Percentiles rank a stretch among this genome's conserved stretches.
phyloP scores from a whole-genome alignment of 768 basidiomycete species.

The Wakefieldia striispora region DNA sequence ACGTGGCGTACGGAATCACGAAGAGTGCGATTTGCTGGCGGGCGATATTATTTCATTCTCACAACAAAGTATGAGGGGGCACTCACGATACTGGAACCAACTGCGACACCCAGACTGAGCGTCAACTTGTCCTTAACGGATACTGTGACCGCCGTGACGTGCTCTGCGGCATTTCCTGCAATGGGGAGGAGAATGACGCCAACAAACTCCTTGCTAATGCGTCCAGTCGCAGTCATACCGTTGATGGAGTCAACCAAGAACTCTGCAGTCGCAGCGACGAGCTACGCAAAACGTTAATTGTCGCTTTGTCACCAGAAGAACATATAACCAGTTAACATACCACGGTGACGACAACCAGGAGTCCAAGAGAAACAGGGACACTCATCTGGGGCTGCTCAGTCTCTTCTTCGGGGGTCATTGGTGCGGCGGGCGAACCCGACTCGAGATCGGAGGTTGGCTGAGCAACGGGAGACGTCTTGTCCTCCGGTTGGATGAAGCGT shows the following conservation, averaged over 20 bases:
- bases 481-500: neutral
- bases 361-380: constrained; percentile 47
- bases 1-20: constrained; percentile 52
- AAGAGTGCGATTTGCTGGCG: constrained; percentile 70
- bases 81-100: constrained; percentile 78
- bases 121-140: constrained; percentile 89
- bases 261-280: constrained; percentile 57
- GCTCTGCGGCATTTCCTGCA: constrained; percentile 90
- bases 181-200: constrained; percentile 88
- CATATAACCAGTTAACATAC: constrained; percentile 37
- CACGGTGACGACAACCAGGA: constrained; percentile 59
- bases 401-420: constrained; percentile 21
- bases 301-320: neutral
- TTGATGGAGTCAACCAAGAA: constrained; percentile 79
- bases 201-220: constrained; percentile 77
- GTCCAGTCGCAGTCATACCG: constrained; percentile 57
- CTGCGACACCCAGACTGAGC: constrained; percentile 85
- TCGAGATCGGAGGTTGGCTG: constrained; percentile 12
- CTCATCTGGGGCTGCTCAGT: constrained; percentile 52
- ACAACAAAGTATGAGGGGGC: neutral
- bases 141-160: constrained; percentile 88
- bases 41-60: neutral
- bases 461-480: neutral
- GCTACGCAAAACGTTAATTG: constrained; percentile 28
- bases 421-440: neutral